A percentile compares a stretch with the other conserved stretches of the same genome.
These are phyloP conservation scores for Rhizopus arrhizus DNA, from an alignment of 371 early-diverging fungal species.

Conservation along the genomic window DNA sequence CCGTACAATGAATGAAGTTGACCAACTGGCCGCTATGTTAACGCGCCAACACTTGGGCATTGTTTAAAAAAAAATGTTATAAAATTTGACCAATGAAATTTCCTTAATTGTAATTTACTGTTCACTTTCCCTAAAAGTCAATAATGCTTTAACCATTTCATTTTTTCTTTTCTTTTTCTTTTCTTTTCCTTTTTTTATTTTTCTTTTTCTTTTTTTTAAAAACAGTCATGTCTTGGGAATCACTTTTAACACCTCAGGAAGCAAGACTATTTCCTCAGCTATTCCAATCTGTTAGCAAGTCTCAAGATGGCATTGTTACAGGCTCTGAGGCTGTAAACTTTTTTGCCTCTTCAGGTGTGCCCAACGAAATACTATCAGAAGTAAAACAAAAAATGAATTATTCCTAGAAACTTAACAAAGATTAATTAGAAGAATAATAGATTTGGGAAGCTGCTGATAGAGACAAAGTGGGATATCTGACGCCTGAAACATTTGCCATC, in stretches of 20 bases:
- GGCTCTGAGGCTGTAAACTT: constrained; percentile 82
- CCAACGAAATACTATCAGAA: constrained; percentile 70
- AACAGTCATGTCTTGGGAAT: constrained; percentile 35
- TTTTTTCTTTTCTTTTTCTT: constrained; percentile 3
- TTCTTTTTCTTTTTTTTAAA: constrained; percentile 6
- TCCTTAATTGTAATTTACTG: not conserved
- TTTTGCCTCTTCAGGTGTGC: constrained; percentile 79
- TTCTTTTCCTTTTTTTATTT: constrained; percentile 7
- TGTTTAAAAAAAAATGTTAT: not conserved
- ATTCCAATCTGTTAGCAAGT: constrained; percentile 65
- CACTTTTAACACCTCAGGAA: constrained; percentile 69
- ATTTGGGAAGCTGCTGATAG: constrained; percentile 85
- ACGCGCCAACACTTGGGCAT: constrained; percentile 19
- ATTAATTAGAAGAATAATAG: not conserved
- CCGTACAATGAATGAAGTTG: constrained; percentile 21
- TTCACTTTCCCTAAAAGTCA: not conserved
- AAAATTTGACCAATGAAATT: no score
- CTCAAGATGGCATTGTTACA: constrained; percentile 68
- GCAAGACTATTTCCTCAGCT: constrained; percentile 63
- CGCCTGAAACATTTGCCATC: constrained; percentile 70
- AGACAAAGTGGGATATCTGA: constrained; percentile 74
- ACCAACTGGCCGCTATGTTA: constrained; percentile 24
- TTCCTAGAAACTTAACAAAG: not conserved
- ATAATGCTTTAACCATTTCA: no score
- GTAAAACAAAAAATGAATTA: constrained; percentile 35